Percentiles rank a stretch among this genome's conserved stretches.
phyloP scores from a whole-genome alignment of 768 basidiomycete species.

The Rubroboletus satanas region DNA sequence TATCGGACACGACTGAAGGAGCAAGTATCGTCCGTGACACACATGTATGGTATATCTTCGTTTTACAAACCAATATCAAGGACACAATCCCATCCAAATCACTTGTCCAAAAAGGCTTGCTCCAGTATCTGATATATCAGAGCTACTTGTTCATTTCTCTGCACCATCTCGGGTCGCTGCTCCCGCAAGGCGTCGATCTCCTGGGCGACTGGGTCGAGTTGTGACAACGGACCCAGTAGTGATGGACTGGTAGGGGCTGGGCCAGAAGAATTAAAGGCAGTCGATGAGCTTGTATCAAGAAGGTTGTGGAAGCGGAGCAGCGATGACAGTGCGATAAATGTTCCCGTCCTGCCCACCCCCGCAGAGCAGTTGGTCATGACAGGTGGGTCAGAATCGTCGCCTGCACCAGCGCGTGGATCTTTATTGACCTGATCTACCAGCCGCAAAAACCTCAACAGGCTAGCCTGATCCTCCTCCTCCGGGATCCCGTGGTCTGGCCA shows the following conservation, averaged over 20 bases:
- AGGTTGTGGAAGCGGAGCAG: slow-evolving; percentile 62
- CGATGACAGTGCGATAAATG: slow-evolving; percentile 79
- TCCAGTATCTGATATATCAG: slow-evolving; percentile 62
- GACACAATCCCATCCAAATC: not conserved
- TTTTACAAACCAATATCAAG: not conserved
- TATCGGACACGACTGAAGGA: not conserved
- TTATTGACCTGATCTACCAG: slow-evolving; percentile 65
- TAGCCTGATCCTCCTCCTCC: slow-evolving; percentile 50
- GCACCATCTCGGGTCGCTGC: slow-evolving; percentile 80
- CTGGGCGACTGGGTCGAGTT: slow-evolving; percentile 52
- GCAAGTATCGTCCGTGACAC: not conserved
- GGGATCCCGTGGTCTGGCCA: slow-evolving; percentile 92
- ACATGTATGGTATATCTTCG: not conserved
- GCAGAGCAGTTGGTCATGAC: slow-evolving; percentile 84
- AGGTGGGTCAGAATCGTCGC: slow-evolving; percentile 61
- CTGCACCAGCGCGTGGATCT: slow-evolving; percentile 28
- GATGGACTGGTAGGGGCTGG: slow-evolving; percentile 38
- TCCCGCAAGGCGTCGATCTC: slow-evolving; percentile 79
- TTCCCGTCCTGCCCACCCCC: slow-evolving; percentile 82
- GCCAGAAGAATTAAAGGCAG: slow-evolving; percentile 24
- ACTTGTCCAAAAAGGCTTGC: slow-evolving; percentile 21
- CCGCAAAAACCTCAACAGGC: slow-evolving; percentile 56
- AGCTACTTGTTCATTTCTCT: slow-evolving; percentile 59
- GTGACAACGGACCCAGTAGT: slow-evolving; percentile 56
- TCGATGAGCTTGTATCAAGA: slow-evolving; percentile 29